Percentiles rank a stretch among this genome's conserved stretches.
Evolutionary conservation across 305 asterid genomes (phyloP).

Genomic region (Fraxinus ornus): DNA sequence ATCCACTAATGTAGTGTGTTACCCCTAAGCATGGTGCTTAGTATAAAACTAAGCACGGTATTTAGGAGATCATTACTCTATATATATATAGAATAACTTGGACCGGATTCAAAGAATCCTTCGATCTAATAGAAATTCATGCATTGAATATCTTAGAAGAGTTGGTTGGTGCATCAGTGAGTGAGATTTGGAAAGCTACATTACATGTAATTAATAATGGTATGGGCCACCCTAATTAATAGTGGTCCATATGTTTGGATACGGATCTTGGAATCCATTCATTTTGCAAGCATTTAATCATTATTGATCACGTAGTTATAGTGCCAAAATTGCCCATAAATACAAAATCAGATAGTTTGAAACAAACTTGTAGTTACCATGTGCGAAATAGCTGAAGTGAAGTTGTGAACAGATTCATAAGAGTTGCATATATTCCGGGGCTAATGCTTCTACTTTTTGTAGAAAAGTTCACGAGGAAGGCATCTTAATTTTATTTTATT

Average conservation of each 20-base stretch:
- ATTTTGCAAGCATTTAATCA: neutral
- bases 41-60: too few species aligned
- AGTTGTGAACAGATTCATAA: neutral
- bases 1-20: too few species aligned
- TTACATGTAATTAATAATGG: neutral
- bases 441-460: too few species aligned
- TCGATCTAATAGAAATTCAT: neutral
- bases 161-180: neutral
- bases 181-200: neutral
- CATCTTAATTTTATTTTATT: too few species aligned
- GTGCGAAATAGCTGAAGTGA: too few species aligned
- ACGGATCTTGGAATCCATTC: neutral
- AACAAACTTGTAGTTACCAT: neutral
- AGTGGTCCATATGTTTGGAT: neutral
- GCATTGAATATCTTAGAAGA: neutral
- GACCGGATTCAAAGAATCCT: neutral
- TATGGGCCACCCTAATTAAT: neutral
- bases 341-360: neutral
- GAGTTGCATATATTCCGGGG: too few species aligned
- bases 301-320: neutral
- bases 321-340: neutral
- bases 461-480: too few species aligned
- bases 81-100: neutral
- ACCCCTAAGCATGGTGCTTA: too few species aligned
- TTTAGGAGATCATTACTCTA: too few species aligned